Percentiles rank a stretch among this genome's conserved stretches.
Conservation (phyloP, 768 basidiomycete genomes). For the Tricholoma matsutake region DNA sequence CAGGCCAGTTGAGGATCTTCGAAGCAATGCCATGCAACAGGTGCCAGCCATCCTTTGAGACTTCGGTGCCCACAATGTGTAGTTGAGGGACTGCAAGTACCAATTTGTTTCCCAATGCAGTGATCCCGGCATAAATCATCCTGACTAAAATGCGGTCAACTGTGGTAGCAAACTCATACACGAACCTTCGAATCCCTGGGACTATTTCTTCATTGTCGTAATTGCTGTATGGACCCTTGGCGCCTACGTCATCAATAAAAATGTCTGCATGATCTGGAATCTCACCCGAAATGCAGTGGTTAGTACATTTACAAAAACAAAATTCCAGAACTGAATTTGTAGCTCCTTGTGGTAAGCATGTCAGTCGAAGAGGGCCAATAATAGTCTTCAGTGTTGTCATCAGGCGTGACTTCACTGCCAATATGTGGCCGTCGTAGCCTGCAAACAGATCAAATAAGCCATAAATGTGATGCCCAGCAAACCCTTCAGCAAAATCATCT, state of each 20-base stretch:
- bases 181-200: slow-evolving; percentile 23
- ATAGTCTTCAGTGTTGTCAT: slow-evolving; percentile 30
- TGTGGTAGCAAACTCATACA: slow-evolving; percentile 23
- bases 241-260: not conserved
- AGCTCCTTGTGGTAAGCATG: slow-evolving; percentile 29
- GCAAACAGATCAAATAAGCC: slow-evolving; percentile 26
- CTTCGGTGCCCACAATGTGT: slow-evolving; percentile 27
- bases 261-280: slow-evolving; percentile 4
- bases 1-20: slow-evolving; percentile 29
- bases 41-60: slow-evolving; percentile 26
- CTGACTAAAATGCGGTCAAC: slow-evolving; percentile 21
- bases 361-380: slow-evolving; percentile 17
- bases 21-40: slow-evolving; percentile 5
- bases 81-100: slow-evolving; percentile 17
- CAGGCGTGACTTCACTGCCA: slow-evolving; percentile 24
- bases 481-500: slow-evolving; percentile 23
- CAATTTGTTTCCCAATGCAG: slow-evolving; percentile 30
- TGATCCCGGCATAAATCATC: slow-evolving; percentile 26
- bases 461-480: slow-evolving; percentile 20
- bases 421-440: not conserved
- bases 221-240: not conserved
- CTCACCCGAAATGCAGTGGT: slow-evolving; percentile 13
- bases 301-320: slow-evolving; percentile 30
- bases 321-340: slow-evolving; percentile 35
- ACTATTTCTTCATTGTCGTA: slow-evolving; percentile 17